Percentiles rank a stretch among this genome's conserved stretches.
phyloP scores from a whole-genome alignment of 805 yeast genomes.

The Metschnikowia hibisci region DNA sequence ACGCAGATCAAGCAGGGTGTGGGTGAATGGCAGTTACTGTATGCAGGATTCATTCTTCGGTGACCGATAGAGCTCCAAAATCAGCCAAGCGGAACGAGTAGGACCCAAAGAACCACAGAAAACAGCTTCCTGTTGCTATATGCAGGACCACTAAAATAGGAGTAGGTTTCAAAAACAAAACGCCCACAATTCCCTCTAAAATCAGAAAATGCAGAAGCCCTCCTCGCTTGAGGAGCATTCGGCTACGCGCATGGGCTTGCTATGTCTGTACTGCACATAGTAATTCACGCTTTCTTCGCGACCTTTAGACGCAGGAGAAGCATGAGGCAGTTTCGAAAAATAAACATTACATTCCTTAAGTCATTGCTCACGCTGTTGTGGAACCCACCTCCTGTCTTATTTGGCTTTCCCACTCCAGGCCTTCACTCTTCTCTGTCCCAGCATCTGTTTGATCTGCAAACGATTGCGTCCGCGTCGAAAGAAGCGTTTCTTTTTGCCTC shows the following conservation, averaged over 20 bases:
- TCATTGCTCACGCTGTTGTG: background rate
- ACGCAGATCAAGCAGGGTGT: too few relatives aligned
- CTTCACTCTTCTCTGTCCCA: background rate
- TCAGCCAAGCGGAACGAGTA: too few relatives aligned
- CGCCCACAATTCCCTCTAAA: background rate
- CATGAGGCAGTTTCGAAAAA: slow-evolving; percentile 3
- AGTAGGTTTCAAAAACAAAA: too few relatives aligned
- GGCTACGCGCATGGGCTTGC: slow-evolving; percentile 1
- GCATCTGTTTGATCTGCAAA: background rate
- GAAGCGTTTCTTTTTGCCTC: background rate
- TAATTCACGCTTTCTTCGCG: slow-evolving; percentile 6
- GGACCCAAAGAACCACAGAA: too few relatives aligned
- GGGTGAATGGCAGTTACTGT: too few relatives aligned
- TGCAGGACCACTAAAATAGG: too few relatives aligned
- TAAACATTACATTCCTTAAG: slow-evolving; percentile 3
- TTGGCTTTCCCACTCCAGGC: background rate
- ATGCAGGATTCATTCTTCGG: too few relatives aligned
- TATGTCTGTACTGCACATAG: background rate
- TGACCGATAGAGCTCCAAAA: too few relatives aligned
- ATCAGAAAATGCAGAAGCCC: background rate
- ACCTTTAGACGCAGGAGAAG: slow-evolving; percentile 6
- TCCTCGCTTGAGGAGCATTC: background rate
- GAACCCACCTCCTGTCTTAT: background rate
- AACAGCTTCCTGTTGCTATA: too few relatives aligned
- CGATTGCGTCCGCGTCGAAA: slow-evolving; percentile 3